Conservation (phyloP, 352 stramenopile genomes). For the Phytophthora europaea region DNA sequence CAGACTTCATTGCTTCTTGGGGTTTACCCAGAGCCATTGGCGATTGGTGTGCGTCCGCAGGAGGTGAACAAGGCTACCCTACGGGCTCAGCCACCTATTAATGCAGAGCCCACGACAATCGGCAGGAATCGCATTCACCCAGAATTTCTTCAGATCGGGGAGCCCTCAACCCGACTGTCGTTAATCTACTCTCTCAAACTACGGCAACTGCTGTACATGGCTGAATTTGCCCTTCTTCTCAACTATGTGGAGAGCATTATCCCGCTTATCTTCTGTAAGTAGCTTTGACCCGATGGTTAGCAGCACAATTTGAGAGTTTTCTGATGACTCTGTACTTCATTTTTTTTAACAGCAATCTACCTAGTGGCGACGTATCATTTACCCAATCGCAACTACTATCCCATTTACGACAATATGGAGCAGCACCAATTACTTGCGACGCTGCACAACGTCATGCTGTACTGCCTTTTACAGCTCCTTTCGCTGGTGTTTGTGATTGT, state of each 20-base stretch:
- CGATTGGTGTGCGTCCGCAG: no score
- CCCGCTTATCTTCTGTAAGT: conserved; percentile 28
- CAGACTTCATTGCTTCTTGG: background rate
- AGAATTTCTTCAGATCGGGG: background rate
- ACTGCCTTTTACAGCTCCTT: conserved; percentile 10
- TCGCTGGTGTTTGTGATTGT: conserved; percentile 1
- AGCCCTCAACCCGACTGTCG: background rate
- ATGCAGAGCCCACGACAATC: background rate
- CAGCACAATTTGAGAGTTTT: background rate
- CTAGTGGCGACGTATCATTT: conserved; percentile 8
- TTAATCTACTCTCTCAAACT: background rate
- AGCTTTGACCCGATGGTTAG: no score
- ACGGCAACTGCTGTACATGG: conserved; percentile 18
- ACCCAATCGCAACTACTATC: conserved; percentile 27
- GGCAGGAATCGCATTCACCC: background rate
- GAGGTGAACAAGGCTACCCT: background rate
- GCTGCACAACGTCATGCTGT: conserved; percentile 7
- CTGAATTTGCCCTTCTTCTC: conserved; percentile 20
- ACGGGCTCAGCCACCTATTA: background rate
- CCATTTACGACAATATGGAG: background rate
- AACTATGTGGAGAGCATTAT: conserved; percentile 31
- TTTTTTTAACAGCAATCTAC: conserved; percentile 7
- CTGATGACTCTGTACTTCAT: background rate
- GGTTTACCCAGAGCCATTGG: background rate
- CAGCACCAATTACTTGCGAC: conserved; percentile 2